Conservation (phyloP, 306 rosid genomes). For the Hippophae rhamnoides region DNA sequence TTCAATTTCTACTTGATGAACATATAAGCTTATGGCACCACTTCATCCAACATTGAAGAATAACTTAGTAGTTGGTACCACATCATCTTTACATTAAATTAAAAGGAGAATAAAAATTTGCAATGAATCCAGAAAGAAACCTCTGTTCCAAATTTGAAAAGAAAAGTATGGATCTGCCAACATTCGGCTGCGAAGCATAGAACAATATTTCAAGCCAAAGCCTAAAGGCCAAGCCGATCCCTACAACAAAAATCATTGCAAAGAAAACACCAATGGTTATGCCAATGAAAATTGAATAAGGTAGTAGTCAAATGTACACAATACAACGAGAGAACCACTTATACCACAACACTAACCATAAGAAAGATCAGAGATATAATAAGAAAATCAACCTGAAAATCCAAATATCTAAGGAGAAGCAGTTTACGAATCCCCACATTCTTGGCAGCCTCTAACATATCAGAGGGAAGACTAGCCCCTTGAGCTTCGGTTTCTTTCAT, state of each 20-base stretch:
- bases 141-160: conserved; percentile 92
- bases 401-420: conserved; percentile 37
- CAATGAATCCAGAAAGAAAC: conserved; percentile 38
- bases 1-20: neutral
- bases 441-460: conserved; percentile 46
- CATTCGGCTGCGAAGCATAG: conserved; percentile 76
- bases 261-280: conserved; percentile 6
- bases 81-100: neutral
- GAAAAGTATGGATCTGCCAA: conserved; percentile 81
- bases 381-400: conserved; percentile 29
- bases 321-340: neutral
- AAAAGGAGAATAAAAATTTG: conserved; percentile 10
- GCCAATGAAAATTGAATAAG: conserved; percentile 1
- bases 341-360: neutral
- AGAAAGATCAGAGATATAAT: neutral
- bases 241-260: conserved; percentile 27
- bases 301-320: neutral
- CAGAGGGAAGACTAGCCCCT: conserved; percentile 37
- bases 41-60: neutral
- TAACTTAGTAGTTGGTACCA: neutral
- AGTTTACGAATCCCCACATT: conserved; percentile 37
- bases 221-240: conserved; percentile 72
- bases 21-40: neutral
- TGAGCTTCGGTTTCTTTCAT: conserved; percentile 31
- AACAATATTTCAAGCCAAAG: conserved; percentile 58